Base-by-base conservation (phyloP, 768 basidiomycete genomes). In the Agaricus bisporus region DNA sequence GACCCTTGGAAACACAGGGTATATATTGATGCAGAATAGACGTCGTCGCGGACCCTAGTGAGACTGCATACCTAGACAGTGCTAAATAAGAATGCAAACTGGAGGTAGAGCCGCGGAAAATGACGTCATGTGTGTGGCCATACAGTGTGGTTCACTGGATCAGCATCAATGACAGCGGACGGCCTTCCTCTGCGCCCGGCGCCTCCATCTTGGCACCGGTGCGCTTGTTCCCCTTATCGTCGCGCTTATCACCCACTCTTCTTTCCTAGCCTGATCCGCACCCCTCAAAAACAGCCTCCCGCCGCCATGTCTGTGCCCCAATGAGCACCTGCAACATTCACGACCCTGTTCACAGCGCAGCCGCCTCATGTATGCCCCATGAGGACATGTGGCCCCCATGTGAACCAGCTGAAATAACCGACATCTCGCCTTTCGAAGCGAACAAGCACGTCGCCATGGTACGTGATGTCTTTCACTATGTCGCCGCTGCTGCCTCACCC, bases 361-460 rank as follows among this genome's bases (percentile, higher is more conserved):
- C 38, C 22, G 43, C 59, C 51, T 60, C 59, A 48, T 56, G 57
- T 55, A 26, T 51, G 56, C 49, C 57, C 29, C 56, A 47, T 36
- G 41, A 53, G 20, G 42, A 43, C 51, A 48, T 55, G 59, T 57
- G 59, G 56, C 48, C 22, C 22, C 37, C 43, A 35, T 44, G 47
- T 38, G 49, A 49, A 38, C 28, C 18, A 43, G 26, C 36, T 49
- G 44, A 56, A 51, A 56, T 50, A 56, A 37, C 55, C 43, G 49
- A 32, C 18, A 18, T 14, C 11, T 28, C 49, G 38, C 36, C 38
- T 41, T 32, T 42, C 11, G 46, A 54, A 50, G 26, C 37, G 35
- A 53, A 48, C 38, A 43, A 49, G 29, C 41, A 50, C 48, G 41
- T 43, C 50, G 56, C 55, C 41, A 63, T 60, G 61, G 64, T 65